Percentiles rank a stretch among this genome's conserved stretches.
Evolutionary conservation across 768 basidiomycete genomes (phyloP).

Genomic region (Boletus vermiculosoides): DNA sequence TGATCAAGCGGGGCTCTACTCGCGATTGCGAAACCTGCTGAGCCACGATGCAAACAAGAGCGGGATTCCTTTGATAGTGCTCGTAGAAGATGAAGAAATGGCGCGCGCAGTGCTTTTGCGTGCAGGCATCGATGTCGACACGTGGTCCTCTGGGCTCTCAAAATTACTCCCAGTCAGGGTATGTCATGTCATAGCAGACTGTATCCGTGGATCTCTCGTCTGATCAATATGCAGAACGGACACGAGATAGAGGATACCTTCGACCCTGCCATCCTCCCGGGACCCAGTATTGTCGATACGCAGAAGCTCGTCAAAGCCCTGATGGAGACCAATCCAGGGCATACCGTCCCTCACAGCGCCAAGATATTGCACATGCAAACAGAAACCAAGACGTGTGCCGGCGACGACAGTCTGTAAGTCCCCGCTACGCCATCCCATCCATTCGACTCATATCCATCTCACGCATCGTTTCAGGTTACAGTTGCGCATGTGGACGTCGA

Average conservation of each 20-base stretch:
- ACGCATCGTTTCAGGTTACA: conserved; percentile 32
- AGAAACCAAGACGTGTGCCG: conserved; percentile 44
- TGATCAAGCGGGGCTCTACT: conserved; percentile 11
- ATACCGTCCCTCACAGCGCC: conserved; percentile 33
- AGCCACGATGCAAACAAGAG: conserved; percentile 15
- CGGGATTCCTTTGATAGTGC: conserved; percentile 41
- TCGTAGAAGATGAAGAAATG: conserved; percentile 45
- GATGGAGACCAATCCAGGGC: conserved; percentile 35
- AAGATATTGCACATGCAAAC: conserved; percentile 33
- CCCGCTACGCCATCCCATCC: background rate
- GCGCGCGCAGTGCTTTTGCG: conserved; percentile 40
- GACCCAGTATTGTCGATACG: conserved; percentile 43
- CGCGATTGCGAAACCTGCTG: conserved; percentile 23
- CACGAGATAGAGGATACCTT: background rate
- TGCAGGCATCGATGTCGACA: conserved; percentile 41
- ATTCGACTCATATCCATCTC: background rate
- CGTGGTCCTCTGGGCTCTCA: conserved; percentile 42
- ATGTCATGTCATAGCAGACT: background rate
- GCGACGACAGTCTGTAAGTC: conserved; percentile 51
- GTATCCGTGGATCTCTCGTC: background rate
- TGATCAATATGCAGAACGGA: conserved; percentile 11
- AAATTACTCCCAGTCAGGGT: conserved; percentile 17
- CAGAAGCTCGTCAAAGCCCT: conserved; percentile 38
- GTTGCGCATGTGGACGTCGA: conserved; percentile 45
- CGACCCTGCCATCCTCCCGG: conserved; percentile 3